phyloP scores from a whole-genome alignment of 2,329 filamentous ascomycete genomes.

The Penicillium psychrosexuale region DNA sequence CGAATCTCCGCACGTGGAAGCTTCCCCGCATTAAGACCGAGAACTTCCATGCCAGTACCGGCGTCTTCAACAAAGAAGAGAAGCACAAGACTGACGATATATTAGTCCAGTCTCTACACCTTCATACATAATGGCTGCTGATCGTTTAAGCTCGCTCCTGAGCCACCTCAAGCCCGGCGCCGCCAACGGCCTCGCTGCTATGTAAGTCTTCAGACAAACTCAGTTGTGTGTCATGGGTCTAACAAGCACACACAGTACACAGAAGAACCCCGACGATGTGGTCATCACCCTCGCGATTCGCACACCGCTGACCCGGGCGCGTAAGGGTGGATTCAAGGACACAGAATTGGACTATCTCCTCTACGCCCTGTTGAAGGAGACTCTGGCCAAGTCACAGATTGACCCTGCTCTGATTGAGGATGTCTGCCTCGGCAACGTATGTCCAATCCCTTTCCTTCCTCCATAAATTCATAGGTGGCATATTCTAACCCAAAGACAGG shows the following conservation, averaged over 20 bases:
- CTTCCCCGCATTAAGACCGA: constrained; percentile 24
- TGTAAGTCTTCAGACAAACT: constrained; percentile 59
- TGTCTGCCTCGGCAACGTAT: constrained; percentile 86
- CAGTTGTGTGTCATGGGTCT: constrained; percentile 10
- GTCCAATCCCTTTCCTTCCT: constrained; percentile 23
- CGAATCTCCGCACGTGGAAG: constrained; percentile 4
- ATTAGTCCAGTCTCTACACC: background rate
- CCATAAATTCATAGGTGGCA: background rate
- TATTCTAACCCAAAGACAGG: constrained; percentile 41
- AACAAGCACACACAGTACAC: constrained; percentile 59
- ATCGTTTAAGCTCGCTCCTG: constrained; percentile 82
- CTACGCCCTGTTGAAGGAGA: constrained; percentile 76
- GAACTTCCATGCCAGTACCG: background rate
- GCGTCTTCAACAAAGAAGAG: background rate
- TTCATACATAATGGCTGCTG: constrained; percentile 63
- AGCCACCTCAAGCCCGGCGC: constrained; percentile 72
- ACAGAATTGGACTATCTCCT: constrained; percentile 83
- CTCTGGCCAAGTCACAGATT: constrained; percentile 68
- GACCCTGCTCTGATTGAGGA: constrained; percentile 82
- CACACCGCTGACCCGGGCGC: constrained; percentile 82
- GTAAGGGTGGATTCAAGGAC: constrained; percentile 94
- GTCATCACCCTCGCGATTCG: constrained; percentile 92
- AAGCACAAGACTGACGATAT: background rate
- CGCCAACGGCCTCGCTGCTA: constrained; percentile 66
- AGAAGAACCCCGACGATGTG: constrained; percentile 92